A percentile compares a stretch with the other conserved stretches of the same genome.
These are phyloP conservation scores for Fusarium haematococcum DNA, from an alignment of 2,329 filamentous ascomycete genomes.

Conservation along the genomic window DNA sequence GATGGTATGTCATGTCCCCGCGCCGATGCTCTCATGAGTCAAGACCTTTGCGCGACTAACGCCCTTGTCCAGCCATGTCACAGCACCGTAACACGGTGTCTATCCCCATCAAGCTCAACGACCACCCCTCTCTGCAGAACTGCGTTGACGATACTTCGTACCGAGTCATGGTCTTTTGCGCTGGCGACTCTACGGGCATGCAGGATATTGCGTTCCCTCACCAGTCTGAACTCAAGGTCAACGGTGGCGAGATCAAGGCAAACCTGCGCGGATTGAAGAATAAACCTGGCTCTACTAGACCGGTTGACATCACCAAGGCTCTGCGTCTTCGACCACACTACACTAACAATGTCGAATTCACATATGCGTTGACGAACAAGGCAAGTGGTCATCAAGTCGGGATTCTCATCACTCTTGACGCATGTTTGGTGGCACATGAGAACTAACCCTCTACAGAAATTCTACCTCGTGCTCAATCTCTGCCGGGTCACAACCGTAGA, in stretches of 20 bases:
- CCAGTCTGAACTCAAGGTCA: constrained; percentile 92
- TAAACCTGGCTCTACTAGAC: constrained; percentile 92
- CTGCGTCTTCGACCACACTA: constrained; percentile 79
- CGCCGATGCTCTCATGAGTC: background rate
- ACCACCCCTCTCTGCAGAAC: constrained; percentile 63
- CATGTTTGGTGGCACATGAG: constrained; percentile 22
- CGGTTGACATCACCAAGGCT: constrained; percentile 87
- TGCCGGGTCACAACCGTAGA: constrained; percentile 80
- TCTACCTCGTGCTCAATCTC: constrained; percentile 78
- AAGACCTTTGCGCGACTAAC: constrained; percentile 13
- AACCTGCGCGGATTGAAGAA: constrained; percentile 96
- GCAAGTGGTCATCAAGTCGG: constrained; percentile 58
- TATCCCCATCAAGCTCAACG: constrained; percentile 61
- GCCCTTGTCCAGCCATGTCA: constrained; percentile 61
- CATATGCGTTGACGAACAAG: constrained; percentile 92
- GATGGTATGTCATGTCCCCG: constrained; percentile 72
- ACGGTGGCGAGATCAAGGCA: constrained; percentile 87
- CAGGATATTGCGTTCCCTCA: constrained; percentile 91
- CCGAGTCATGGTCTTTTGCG: constrained; percentile 87
- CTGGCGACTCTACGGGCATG: constrained; percentile 69
- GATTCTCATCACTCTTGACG: constrained; percentile 29
- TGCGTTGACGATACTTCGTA: constrained; percentile 71
- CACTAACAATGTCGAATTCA: constrained; percentile 83
- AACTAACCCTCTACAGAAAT: constrained; percentile 66
- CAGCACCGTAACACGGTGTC: constrained; percentile 63